Percentiles rank a stretch among this genome's conserved stretches.
These are phyloP conservation scores for Xylaria flabelliformis DNA, from an alignment of 495 filamentous ascomycete species.

Conservation along the genomic window DNA sequence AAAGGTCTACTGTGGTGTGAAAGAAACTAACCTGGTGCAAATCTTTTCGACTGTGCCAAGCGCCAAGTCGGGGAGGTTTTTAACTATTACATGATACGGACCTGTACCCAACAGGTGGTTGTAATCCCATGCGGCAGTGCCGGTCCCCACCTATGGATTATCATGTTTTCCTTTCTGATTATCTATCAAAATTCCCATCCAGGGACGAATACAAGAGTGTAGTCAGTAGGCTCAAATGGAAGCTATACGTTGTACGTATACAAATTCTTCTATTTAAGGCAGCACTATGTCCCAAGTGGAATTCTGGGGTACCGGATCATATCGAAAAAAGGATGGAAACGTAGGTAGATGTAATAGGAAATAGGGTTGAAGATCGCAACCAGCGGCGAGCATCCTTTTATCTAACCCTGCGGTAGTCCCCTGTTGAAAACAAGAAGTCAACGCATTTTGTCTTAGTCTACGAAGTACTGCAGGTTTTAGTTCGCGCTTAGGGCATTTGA, in stretches of 20 bases:
- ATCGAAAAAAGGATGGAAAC: not conserved
- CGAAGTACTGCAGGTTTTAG: not conserved
- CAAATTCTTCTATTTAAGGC: not conserved
- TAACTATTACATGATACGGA: not conserved
- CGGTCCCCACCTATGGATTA: not conserved
- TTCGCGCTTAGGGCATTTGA: slow-evolving; percentile 1
- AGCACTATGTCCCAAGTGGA: not conserved
- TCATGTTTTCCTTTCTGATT: not conserved
- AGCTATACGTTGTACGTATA: not conserved
- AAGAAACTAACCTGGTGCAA: not conserved
- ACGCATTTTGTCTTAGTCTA: not conserved
- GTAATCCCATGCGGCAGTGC: slow-evolving; percentile 11
- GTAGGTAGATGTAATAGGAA: not conserved
- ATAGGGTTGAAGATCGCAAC: slow-evolving; percentile 13
- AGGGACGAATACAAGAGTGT: not conserved
- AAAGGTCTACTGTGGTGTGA: not conserved
- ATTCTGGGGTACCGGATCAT: not conserved
- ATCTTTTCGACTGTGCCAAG: slow-evolving; percentile 9
- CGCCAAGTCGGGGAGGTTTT: not conserved
- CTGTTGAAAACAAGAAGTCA: not conserved
- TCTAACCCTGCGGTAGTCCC: not conserved
- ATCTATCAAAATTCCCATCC: not conserved
- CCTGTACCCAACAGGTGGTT: no score
- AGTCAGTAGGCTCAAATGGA: not conserved
- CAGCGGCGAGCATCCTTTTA: not conserved